A percentile compares a stretch with the other conserved stretches of the same genome.
Evolutionary conservation across 352 stramenopile species (phyloP).

Genomic region (Phytophthora multivora): DNA sequence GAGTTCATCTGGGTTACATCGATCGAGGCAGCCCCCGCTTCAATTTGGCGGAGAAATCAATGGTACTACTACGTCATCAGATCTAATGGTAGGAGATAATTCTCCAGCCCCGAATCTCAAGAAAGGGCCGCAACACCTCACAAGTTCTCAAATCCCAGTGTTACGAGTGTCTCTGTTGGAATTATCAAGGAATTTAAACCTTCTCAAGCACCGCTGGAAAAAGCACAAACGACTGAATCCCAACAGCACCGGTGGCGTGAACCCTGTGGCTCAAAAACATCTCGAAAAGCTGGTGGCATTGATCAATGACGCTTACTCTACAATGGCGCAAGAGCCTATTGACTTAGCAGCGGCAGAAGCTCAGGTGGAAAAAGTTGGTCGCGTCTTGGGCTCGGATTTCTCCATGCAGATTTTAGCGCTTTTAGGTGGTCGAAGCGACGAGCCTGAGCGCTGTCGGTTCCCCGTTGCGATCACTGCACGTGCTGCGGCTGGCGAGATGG

Average conservation of each 20-base stretch:
- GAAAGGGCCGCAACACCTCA: conserved; percentile 34
- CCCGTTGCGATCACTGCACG: conserved; percentile 33
- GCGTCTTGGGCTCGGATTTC: conserved; percentile 65
- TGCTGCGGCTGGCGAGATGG: conserved; percentile 38
- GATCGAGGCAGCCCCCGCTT: conserved; percentile 13
- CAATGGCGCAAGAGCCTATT: conserved; percentile 57
- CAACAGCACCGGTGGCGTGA: conserved; percentile 34
- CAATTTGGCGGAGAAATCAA: conserved; percentile 15
- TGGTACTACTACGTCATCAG: neutral
- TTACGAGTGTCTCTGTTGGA: conserved; percentile 76
- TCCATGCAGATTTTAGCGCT: conserved; percentile 65
- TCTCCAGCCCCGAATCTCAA: neutral
- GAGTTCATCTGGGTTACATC: conserved; percentile 10
- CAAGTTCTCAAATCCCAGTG: conserved; percentile 55
- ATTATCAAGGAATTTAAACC: conserved; percentile 71
- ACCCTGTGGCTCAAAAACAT: conserved; percentile 64
- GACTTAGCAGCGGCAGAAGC: conserved; percentile 46
- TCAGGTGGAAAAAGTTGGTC: conserved; percentile 64
- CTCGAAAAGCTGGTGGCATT: conserved; percentile 70
- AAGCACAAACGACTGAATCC: conserved; percentile 50
- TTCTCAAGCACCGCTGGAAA: conserved; percentile 65
- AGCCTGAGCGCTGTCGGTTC: conserved; percentile 40
- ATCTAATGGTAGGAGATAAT: conserved; percentile 24
- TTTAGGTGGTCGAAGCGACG: conserved; percentile 39
- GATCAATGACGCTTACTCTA: conserved; percentile 76